Percentiles rank a stretch among this genome's conserved stretches.
Evolutionary conservation across 495 filamentous ascomycete species (phyloP).

Genomic region (Xylaria venustula): DNA sequence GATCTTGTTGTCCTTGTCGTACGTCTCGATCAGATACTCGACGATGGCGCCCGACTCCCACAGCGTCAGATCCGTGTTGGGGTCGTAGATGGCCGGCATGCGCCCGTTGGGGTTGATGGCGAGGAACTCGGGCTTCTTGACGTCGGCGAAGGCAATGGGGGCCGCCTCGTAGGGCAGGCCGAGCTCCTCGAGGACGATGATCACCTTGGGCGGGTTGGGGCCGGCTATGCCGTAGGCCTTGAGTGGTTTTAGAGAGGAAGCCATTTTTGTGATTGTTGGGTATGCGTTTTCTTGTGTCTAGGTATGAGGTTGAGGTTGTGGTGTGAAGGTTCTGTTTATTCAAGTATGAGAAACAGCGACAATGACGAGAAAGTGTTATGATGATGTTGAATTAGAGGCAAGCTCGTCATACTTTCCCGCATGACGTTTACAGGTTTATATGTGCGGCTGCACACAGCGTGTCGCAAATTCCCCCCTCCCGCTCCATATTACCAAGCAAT

Average conservation of each 20-base stretch:
- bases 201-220: slow-evolving; percentile 56
- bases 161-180: slow-evolving; percentile 52
- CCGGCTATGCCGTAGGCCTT: slow-evolving; percentile 34
- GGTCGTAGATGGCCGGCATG: slow-evolving; percentile 60
- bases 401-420: neutral
- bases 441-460: no score
- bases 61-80: slow-evolving; percentile 62
- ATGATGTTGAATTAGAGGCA: neutral
- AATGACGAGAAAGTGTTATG: neutral
- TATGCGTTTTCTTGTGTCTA: no score
- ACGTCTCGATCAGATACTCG: slow-evolving; percentile 68
- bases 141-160: slow-evolving; percentile 39
- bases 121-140: slow-evolving; percentile 57
- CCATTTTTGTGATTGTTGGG: neutral
- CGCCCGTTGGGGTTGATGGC: slow-evolving; percentile 74
- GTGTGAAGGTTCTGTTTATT: no score
- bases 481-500: neutral
- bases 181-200: slow-evolving; percentile 63
- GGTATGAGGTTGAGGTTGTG: neutral
- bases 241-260: slow-evolving; percentile 33
- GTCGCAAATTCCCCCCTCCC: neutral
- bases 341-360: neutral
- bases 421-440: no score
- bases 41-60: slow-evolving; percentile 76
- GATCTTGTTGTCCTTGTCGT: slow-evolving; percentile 62